phyloP scores from a whole-genome alignment of 306 rosid species.

The Cotoneaster glaucophyllus region DNA sequence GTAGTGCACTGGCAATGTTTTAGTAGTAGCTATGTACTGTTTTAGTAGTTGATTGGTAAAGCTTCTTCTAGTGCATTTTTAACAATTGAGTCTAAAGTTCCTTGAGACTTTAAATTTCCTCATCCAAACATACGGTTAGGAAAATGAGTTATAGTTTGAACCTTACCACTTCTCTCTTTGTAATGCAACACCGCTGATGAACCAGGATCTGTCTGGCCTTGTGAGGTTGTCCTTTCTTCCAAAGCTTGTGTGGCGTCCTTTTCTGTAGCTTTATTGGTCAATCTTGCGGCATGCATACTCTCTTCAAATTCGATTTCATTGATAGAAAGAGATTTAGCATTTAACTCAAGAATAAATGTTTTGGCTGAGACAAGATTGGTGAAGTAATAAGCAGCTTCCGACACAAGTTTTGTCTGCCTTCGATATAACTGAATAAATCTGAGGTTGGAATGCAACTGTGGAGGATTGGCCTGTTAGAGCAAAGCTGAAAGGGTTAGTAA shows the following conservation, averaged over 20 bases:
- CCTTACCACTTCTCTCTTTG: conserved; percentile 31
- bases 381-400: conserved; percentile 46
- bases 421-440: conserved; percentile 50
- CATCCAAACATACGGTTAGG: neutral
- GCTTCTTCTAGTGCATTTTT: too few species aligned
- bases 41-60: too few species aligned
- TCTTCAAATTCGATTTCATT: conserved; percentile 52
- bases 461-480: conserved; percentile 55
- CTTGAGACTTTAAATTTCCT: neutral
- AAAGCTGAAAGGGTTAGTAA: conserved; percentile 11
- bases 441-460: conserved; percentile 69
- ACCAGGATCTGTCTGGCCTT: conserved; percentile 17
- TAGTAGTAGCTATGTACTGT: too few species aligned
- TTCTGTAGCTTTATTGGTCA: conserved; percentile 13
- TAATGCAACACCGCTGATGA: conserved; percentile 10
- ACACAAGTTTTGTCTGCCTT: conserved; percentile 60
- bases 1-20: too few species aligned
- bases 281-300: conserved; percentile 50
- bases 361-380: conserved; percentile 55
- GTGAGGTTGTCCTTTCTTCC: conserved; percentile 17
- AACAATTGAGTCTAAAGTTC: neutral
- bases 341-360: conserved; percentile 51
- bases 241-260: conserved; percentile 13
- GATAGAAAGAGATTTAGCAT: conserved; percentile 43
- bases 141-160: neutral